Evolutionary conservation across 1,284 basidiomycete genomes (phyloP), one percentile per base, ranked within the genome.

Genomic region (Ustilago bromivora): DNA sequence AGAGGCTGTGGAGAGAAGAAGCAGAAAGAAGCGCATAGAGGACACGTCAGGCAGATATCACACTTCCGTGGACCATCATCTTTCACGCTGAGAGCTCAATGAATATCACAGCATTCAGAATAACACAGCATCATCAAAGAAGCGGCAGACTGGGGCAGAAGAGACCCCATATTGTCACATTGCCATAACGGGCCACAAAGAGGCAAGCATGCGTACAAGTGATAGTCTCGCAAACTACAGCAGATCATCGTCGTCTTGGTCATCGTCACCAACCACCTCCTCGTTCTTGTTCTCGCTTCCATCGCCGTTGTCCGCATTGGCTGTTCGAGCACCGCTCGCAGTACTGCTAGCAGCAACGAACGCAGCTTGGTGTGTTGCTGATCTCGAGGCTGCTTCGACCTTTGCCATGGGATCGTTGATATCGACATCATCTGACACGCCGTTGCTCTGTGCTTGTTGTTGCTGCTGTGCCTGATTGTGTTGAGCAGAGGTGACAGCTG

Each of bases 261-360:
- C 79, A 49, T 68, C 79, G 38, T 61, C 78, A 36, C 68, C 82
- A 35, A 83, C 74, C 62, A 74, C 70, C 43, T 85, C 78, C n/a
- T 57, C 57, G 35, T 84, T 81, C 43, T 57, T 61, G n/a, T 35
- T 69, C 17, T 78, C 79, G 35, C 80, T 84, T 15, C 87, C 88
- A 2, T 88, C 89, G 7, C 82, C 88, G n/a, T 90, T 89, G 36
- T 89, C 90, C 5, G 89, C 90, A 31, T 90, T 89, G 79, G 91
- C 91, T 79, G 91, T 90, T 32, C 92, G 91, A 41, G 90, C 71
- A 59, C 75, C 65, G 47, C 91, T 72, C 91, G 90, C 88, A 90
- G 82, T 84, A 60, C 87, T 87, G 64, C 86, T 87, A 66, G 85
- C 72, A 43, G 71, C 72, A 19, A 76, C 78, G 41, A 76, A 76